phyloP scores from a whole-genome alignment of 768 basidiomycete genomes.

The Boletus tomentosulus region DNA sequence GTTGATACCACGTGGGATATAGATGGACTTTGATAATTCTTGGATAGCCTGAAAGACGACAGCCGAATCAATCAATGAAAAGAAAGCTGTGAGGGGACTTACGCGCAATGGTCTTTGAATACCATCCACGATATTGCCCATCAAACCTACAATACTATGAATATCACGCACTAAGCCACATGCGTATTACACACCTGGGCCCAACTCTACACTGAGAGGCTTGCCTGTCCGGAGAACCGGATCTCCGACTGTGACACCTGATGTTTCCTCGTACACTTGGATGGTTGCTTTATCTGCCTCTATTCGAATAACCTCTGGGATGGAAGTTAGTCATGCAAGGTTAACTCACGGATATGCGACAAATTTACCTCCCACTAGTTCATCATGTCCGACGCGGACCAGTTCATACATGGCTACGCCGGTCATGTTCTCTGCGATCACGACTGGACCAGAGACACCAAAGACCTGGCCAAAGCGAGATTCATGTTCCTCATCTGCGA shows the following conservation, averaged over 20 bases:
- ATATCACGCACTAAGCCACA: neutral
- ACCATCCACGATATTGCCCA: conserved; percentile 99
- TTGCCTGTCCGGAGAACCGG: conserved; percentile 97
- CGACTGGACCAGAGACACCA: conserved; percentile 98
- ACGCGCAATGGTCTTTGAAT: conserved; percentile 91
- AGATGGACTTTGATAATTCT: conserved; percentile 97
- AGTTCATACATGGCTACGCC: conserved; percentile 98
- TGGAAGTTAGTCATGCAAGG: conserved; percentile 10
- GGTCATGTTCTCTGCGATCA: conserved; percentile 92
- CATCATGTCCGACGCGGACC: conserved; percentile 97
- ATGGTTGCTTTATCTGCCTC: conserved; percentile 98
- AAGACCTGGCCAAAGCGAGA: conserved; percentile 83
- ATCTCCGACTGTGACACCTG: conserved; percentile 97
- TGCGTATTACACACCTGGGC: conserved; percentile 65
- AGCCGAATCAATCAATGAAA: conserved; percentile 2
- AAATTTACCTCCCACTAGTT: conserved; percentile 86
- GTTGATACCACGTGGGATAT: conserved; percentile 98
- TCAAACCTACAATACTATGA: conserved; percentile 59
- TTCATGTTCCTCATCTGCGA: conserved; percentile 88
- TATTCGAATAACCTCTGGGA: conserved; percentile 95
- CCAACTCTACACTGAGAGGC: conserved; percentile 95
- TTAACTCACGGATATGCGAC: neutral
- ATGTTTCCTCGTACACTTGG: conserved; percentile 99
- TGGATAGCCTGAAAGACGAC: conserved; percentile 65
- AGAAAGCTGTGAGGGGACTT: conserved; percentile 26